Conservation (phyloP, 164 flowering plant genomes). For the Vitis amurensis region DNA sequence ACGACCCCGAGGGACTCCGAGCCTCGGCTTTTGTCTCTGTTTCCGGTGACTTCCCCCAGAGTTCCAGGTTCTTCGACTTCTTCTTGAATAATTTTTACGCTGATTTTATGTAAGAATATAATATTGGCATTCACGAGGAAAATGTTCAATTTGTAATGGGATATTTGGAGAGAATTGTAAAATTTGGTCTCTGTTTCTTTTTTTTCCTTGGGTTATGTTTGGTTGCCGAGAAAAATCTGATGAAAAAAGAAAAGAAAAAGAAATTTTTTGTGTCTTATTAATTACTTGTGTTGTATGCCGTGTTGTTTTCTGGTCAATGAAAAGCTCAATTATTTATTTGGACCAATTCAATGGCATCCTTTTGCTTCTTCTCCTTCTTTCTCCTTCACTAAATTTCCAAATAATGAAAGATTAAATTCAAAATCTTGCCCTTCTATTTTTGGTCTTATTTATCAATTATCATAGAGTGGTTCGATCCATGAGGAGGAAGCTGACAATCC, state of each 20-base stretch:
- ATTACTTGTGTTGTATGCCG: neutral
- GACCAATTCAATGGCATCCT: neutral
- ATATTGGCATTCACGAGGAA: slow-evolving; percentile 13
- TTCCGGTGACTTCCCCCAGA: slow-evolving; percentile 61
- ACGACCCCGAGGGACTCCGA: slow-evolving; percentile 61
- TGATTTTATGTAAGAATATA: slow-evolving; percentile 15
- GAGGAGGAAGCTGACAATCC: too few relatives aligned
- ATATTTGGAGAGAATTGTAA: slow-evolving; percentile 21
- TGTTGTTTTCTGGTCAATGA: too few relatives aligned
- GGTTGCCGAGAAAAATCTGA: slow-evolving; percentile 8
- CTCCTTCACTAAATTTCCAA: neutral
- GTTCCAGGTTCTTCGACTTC: slow-evolving; percentile 42
- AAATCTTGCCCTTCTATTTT: too few relatives aligned
- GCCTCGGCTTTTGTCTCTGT: slow-evolving; percentile 56
- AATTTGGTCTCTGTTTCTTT: slow-evolving; percentile 1
- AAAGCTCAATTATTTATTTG: too few relatives aligned
- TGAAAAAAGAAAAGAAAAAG: neutral
- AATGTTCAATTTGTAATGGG: slow-evolving; percentile 16
- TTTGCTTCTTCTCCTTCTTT: neutral
- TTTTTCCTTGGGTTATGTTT: neutral
- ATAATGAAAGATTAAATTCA: too few relatives aligned
- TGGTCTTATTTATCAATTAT: too few relatives aligned
- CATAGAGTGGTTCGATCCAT: too few relatives aligned
- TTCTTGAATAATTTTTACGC: slow-evolving; percentile 21
- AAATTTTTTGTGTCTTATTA: too few relatives aligned